Evolutionary conservation across 768 basidiomycete genomes (phyloP), one percentile per base, ranked within the genome.

Genomic region (Macrolepiota albuminosa): DNA sequence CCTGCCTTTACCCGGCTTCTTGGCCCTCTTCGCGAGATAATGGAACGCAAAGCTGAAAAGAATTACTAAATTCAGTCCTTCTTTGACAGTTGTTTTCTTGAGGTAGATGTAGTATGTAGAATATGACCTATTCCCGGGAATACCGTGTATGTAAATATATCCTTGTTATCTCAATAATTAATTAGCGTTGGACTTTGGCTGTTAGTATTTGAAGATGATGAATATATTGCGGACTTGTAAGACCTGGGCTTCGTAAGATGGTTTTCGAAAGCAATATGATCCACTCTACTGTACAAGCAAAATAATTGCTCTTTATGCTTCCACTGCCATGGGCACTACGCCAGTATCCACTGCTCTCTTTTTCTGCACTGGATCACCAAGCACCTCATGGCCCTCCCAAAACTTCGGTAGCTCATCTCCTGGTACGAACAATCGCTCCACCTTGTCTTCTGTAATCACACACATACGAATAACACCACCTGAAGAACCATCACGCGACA

Each of bases 381-480:
- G 72, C 5, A 93, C 84, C 62, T 92, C 90, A 54, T 79, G 83
- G 49, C 92, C 92, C 70, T 92, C 86, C 93, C 93, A 95, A 78
- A 95, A 95, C 67, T 76, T 85, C 46, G 94, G 95, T 50, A 98
- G 81, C 67, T 93, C 78, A 72, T 96, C 81, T 2, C 95, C 96
- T 10, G 95, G 93, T 2, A 98, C 83, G 70, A 99, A 99, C 64
- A 95, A 69, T 61, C 96, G 79, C 77, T 98, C 94, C 16, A 97
- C 95, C 21, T 85, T 86, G 54, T 88, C 92, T 72, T 95, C 87
- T 7, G 92, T 95, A 73, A 98, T 98, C 36, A 99, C 91, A 67
- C 91, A 93, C 92, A 98, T 93, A 48, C 97, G 90, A 66, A 99
- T 94, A 50, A 92, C 91, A 70, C 97, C 97, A 59, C 97, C 97